Percentiles rank a stretch among this genome's conserved stretches.
Conservation (phyloP, 352 stramenopile genomes). For the Pythium apleroticum region DNA sequence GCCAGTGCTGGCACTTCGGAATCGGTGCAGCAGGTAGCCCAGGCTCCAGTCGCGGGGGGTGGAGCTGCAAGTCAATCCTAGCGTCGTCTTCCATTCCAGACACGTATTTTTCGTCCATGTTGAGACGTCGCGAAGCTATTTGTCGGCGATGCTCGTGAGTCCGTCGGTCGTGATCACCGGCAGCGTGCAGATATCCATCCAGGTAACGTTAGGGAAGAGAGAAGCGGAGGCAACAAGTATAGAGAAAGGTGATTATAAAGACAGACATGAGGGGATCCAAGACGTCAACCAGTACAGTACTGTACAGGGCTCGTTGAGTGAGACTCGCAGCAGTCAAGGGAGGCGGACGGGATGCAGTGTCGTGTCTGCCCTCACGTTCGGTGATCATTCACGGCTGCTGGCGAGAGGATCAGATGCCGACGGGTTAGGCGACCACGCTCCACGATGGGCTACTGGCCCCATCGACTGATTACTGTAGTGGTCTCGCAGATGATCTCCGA, state of each 20-base stretch:
- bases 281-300: neutral
- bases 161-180: neutral
- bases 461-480: neutral
- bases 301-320: neutral
- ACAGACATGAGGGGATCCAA: neutral
- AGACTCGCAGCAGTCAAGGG: neutral
- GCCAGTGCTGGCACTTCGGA: neutral
- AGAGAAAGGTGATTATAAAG: conserved; percentile 61
- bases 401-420: neutral
- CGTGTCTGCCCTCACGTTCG: neutral
- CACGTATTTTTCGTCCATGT: conserved; percentile 4
- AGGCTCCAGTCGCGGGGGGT: neutral
- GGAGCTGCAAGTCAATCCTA: conserved; percentile 1
- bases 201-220: conserved; percentile 2
- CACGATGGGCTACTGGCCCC: neutral
- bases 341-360: no score
- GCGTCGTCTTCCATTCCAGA: neutral
- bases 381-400: neutral
- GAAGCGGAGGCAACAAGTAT: conserved; percentile 1
- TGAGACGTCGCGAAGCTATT: conserved; percentile 6
- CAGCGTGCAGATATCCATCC: conserved; percentile 7
- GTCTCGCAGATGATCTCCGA: no score
- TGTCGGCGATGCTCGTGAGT: neutral
- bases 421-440: neutral
- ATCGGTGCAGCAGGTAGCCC: neutral